Percentiles rank a stretch among this genome's conserved stretches.
Conservation (phyloP, 352 stramenopile genomes). For the Phytopythium mirpurense region DNA sequence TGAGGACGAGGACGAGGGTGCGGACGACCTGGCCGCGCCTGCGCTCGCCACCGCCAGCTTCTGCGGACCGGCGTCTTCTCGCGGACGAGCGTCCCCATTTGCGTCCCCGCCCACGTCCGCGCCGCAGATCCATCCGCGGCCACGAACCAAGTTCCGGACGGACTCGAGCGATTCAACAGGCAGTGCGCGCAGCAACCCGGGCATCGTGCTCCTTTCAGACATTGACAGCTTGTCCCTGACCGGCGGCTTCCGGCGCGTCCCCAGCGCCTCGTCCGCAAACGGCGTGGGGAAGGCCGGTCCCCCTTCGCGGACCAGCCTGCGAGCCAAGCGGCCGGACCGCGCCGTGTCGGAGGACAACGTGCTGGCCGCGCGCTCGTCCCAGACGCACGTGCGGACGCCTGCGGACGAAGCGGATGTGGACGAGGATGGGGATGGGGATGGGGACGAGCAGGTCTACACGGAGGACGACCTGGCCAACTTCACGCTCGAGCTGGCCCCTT, state of each 20-base stretch:
- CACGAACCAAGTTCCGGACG: conserved; percentile 31
- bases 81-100: background rate
- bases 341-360: conserved; percentile 55
- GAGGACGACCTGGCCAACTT: conserved; percentile 76
- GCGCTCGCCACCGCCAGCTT: background rate
- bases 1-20: conserved; percentile 17
- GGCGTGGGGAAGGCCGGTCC: conserved; percentile 13
- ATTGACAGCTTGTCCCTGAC: conserved; percentile 57
- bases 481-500: conserved; percentile 47
- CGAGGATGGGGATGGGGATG: conserved; percentile 29
- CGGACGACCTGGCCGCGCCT: conserved; percentile 14
- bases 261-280: conserved; percentile 9
- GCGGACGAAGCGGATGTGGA: conserved; percentile 16
- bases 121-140: conserved; percentile 13
- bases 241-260: conserved; percentile 40
- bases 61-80: background rate
- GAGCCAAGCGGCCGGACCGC: conserved; percentile 34
- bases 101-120: conserved; percentile 1
- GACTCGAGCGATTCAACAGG: conserved; percentile 34
- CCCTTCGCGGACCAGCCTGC: conserved; percentile 8
- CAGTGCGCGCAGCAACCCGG: conserved; percentile 30
- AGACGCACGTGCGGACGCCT: background rate
- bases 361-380: conserved; percentile 8
- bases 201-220: conserved; percentile 61
- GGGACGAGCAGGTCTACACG: conserved; percentile 28